Evolutionary conservation across 2,329 filamentous ascomycete species (phyloP).

Genomic region (Neoscytalidium dimidiatum): DNA sequence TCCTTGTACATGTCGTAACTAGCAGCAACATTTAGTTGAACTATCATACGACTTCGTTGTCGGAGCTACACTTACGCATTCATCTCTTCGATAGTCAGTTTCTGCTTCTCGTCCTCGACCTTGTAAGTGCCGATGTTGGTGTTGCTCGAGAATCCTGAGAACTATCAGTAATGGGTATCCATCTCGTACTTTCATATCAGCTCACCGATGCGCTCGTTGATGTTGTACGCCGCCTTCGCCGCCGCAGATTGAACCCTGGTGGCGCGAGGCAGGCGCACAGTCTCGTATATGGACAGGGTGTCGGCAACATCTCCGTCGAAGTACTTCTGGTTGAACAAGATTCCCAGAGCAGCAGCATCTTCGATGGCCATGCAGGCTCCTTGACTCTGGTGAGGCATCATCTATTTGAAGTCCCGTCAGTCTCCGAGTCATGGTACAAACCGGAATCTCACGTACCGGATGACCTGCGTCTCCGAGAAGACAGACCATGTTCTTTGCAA

Average conservation of each 20-base stretch:
- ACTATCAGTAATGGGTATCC: background rate
- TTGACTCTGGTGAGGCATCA: constrained; percentile 71
- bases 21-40: too few species aligned
- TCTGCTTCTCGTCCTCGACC: constrained; percentile 62
- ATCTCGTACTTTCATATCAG: rapidly evolving
- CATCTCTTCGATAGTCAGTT: constrained; percentile 70
- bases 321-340: constrained; percentile 56
- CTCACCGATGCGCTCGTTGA: constrained; percentile 46
- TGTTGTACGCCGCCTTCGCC: constrained; percentile 40
- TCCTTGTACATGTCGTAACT: constrained; percentile 18
- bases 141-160: constrained; percentile 58
- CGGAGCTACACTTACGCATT: constrained; percentile 51
- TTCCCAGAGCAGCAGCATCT: constrained; percentile 64
- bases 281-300: constrained; percentile 37
- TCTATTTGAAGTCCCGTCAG: constrained; percentile 30
- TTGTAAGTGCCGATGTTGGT: constrained; percentile 59
- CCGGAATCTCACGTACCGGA: background rate
- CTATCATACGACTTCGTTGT: too few species aligned
- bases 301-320: constrained; percentile 40
- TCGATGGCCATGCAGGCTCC: constrained; percentile 71
- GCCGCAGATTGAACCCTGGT: constrained; percentile 41
- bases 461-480: constrained; percentile 64
- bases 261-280: constrained; percentile 38
- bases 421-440: background rate
- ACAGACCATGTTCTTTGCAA: constrained; percentile 41